Evolutionary conservation across 768 basidiomycete genomes (phyloP).

Genomic region (Rhodosporidiobolus sp.): DNA sequence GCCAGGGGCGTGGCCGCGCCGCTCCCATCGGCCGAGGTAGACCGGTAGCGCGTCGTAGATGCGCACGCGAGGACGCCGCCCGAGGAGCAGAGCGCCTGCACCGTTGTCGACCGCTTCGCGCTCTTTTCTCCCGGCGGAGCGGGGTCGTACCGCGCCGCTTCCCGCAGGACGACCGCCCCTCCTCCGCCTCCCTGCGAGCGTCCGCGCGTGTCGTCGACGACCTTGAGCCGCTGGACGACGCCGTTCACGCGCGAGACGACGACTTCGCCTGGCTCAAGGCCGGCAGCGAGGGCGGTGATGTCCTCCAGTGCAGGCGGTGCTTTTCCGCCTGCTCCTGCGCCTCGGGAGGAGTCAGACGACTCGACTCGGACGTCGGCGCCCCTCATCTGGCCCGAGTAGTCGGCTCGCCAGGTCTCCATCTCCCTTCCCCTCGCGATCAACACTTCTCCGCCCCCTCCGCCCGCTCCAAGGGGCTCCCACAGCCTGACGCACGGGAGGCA

Average conservation of each 20-base stretch:
- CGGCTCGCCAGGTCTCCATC: conserved; percentile 19
- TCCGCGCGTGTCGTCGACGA: background rate
- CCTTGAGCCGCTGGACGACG: background rate
- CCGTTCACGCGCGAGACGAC: conserved; percentile 13
- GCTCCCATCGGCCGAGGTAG: background rate
- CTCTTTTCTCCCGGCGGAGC: background rate
- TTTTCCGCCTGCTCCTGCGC: background rate
- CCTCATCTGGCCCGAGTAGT: background rate
- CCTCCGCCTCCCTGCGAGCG: background rate
- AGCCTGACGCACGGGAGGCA: conserved; percentile 8
- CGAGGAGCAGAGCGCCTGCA: conserved; percentile 3
- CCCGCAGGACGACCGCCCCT: conserved; percentile 8
- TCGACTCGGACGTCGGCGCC: background rate
- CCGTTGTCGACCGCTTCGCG: background rate
- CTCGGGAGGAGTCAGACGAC: background rate
- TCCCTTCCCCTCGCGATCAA: conserved; percentile 14
- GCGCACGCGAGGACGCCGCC: conserved; percentile 2
- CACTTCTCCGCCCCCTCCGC: background rate
- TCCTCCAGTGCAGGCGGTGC: conserved; percentile 4
- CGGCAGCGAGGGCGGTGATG: conserved; percentile 11
- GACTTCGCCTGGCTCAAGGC: background rate
- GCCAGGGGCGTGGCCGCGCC: background rate
- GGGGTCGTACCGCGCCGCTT: conserved; percentile 16
- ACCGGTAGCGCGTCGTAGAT: background rate
- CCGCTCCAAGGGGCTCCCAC: conserved; percentile 1